A percentile compares a stretch with the other conserved stretches of the same genome.
phyloP scores from a whole-genome alignment of 2,329 filamentous ascomycete species.

The Ascochyta koolunga region DNA sequence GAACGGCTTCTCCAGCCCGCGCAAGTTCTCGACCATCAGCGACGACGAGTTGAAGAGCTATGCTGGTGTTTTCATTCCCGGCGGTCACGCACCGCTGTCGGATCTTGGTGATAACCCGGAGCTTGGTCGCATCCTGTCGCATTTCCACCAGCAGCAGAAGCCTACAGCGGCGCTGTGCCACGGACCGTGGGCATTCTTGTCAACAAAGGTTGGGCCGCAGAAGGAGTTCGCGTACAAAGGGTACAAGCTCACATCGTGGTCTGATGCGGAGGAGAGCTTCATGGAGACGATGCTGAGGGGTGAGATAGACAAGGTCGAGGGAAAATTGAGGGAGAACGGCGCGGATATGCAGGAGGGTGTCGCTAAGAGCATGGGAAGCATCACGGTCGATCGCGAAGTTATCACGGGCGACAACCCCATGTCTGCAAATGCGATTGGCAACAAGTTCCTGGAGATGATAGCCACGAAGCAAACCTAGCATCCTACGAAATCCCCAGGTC shows the following conservation, averaged over 20 bases:
- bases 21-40: conserved; percentile 48
- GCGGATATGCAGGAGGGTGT: conserved; percentile 54
- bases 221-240: conserved; percentile 53
- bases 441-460: conserved; percentile 45
- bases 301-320: conserved; percentile 53
- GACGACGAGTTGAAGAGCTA: conserved; percentile 50
- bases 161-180: conserved; percentile 56
- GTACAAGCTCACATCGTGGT: conserved; percentile 55
- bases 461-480: conserved; percentile 12
- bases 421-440: conserved; percentile 40
- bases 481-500: too few relatives aligned
- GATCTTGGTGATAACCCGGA: conserved; percentile 52
- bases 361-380: conserved; percentile 48
- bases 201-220: conserved; percentile 46
- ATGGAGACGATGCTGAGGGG: conserved; percentile 54
- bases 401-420: conserved; percentile 43
- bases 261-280: conserved; percentile 53
- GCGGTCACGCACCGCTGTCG: conserved; percentile 53
- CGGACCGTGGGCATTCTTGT: conserved; percentile 54
- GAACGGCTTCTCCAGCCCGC: conserved; percentile 51
- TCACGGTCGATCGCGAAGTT: conserved; percentile 53
- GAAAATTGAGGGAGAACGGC: conserved; percentile 47
- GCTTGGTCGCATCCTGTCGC: conserved; percentile 50
- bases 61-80: conserved; percentile 53
- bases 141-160: conserved; percentile 51